Conservation (phyloP, 1,139 yeast species). For the Candida glucosophila region DNA sequence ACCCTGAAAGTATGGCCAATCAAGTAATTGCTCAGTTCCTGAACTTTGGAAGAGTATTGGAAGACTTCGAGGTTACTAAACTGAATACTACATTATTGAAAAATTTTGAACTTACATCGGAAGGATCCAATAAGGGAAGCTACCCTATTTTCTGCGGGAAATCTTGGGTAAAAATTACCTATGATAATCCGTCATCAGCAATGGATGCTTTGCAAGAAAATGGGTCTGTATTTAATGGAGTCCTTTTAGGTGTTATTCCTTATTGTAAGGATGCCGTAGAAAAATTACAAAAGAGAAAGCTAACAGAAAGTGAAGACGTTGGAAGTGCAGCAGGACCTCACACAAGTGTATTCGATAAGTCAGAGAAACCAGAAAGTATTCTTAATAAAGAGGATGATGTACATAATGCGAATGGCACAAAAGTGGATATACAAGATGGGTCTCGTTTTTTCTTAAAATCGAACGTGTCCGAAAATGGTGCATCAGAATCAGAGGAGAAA, state of each 20-base stretch:
- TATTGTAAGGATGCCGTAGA: slow-evolving; percentile 54
- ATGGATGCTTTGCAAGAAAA: slow-evolving; percentile 78
- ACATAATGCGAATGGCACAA: slow-evolving; percentile 11
- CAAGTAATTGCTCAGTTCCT: slow-evolving; percentile 67
- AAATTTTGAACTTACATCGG: slow-evolving; percentile 7
- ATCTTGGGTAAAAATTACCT: slow-evolving; percentile 85
- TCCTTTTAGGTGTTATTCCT: slow-evolving; percentile 70
- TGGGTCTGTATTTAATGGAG: slow-evolving; percentile 64
- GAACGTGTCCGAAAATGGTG: slow-evolving; percentile 11
- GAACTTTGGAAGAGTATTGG: slow-evolving; percentile 74
- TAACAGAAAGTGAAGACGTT: slow-evolving; percentile 46
- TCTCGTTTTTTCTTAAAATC: slow-evolving; percentile 28
- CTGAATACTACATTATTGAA: slow-evolving; percentile 13
- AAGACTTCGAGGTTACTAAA: slow-evolving; percentile 49
- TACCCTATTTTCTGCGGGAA: slow-evolving; percentile 74
- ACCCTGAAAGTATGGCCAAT: slow-evolving; percentile 66
- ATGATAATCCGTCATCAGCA: slow-evolving; percentile 68
- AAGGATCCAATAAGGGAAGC: slow-evolving; percentile 7
- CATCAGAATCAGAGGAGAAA: slow-evolving; percentile 12
- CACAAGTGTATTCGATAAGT: slow-evolving; percentile 3
- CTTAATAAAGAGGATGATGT: slow-evolving; percentile 6
- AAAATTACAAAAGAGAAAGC: slow-evolving; percentile 48
- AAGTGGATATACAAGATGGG: slow-evolving; percentile 36
- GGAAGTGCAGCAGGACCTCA: slow-evolving; percentile 31
- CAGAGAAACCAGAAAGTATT: slow-evolving; percentile 3